Percentiles rank a stretch among this genome's conserved stretches.
These are phyloP conservation scores for Claviceps africana DNA, from an alignment of 2,329 filamentous ascomycete species.

Conservation along the genomic window DNA sequence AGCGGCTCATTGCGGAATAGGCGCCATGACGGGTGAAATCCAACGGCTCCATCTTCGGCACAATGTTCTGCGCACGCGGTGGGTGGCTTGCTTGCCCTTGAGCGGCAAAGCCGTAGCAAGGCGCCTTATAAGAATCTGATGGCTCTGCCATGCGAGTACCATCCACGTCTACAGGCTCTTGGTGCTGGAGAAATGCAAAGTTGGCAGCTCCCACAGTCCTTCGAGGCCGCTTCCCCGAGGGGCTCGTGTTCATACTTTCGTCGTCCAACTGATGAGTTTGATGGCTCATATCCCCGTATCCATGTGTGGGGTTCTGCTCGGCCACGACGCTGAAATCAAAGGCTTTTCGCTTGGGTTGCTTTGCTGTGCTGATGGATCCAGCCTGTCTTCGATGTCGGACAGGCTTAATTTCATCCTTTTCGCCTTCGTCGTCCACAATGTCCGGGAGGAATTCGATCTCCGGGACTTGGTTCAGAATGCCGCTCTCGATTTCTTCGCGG, in stretches of 20 bases:
- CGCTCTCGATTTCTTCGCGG: constrained; percentile 28
- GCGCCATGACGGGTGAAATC: constrained; percentile 7
- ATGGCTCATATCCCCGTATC: background rate
- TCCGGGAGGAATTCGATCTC: constrained; percentile 47
- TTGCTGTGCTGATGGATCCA: constrained; percentile 7
- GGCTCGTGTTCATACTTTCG: constrained; percentile 7
- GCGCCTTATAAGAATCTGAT: constrained; percentile 3
- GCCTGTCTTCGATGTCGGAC: constrained; percentile 10
- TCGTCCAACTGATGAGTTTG: constrained; percentile 2
- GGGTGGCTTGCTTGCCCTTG: background rate
- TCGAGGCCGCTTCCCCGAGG: constrained; percentile 13
- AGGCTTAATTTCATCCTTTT: constrained; percentile 12
- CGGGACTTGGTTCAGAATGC: constrained; percentile 32
- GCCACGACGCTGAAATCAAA: constrained; percentile 6
- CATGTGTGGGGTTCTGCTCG: constrained; percentile 1
- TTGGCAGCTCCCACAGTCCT: constrained; percentile 4
- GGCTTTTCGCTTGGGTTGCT: constrained; percentile 14
- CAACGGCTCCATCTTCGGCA: constrained; percentile 12
- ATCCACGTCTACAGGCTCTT: background rate
- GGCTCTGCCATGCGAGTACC: background rate
- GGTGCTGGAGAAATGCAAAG: constrained; percentile 1
- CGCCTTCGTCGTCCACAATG: constrained; percentile 28
- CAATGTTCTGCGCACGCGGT: constrained; percentile 10
- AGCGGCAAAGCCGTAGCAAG: constrained; percentile 4
- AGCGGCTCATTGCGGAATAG: background rate